Evolutionary conservation across 345 rosid genomes (phyloP).

Genomic region (Pugionium cornutum): DNA sequence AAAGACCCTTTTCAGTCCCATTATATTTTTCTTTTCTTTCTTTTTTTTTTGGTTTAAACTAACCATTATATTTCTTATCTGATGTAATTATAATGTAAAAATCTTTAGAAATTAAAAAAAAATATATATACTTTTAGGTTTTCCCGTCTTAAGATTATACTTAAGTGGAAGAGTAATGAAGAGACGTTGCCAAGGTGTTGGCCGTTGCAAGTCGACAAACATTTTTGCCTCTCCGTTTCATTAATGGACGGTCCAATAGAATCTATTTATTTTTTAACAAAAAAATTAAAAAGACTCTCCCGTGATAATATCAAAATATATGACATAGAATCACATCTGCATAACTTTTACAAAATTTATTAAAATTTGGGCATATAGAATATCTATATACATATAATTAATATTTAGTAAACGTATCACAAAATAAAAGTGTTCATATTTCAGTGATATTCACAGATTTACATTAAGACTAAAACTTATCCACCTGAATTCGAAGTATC

Average conservation of each 20-base stretch:
- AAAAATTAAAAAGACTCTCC: conserved; percentile 11
- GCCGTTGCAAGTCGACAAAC: conserved; percentile 41
- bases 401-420: no score
- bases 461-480: no score
- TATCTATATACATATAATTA: no score
- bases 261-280: conserved; percentile 26
- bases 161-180: conserved; percentile 33
- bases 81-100: conserved; percentile 4
- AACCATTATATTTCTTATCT: conserved; percentile 40
- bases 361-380: conserved; percentile 24
- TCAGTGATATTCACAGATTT: no score
- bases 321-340: conserved; percentile 33
- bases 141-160: conserved; percentile 20
- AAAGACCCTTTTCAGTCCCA: conserved; percentile 37
- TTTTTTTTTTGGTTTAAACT: no score
- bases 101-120: conserved; percentile 4
- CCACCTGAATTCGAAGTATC: no score
- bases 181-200: conserved; percentile 32
- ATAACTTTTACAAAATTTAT: conserved; percentile 4
- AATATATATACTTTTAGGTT: background rate
- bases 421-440: no score
- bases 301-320: conserved; percentile 29
- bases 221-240: conserved; percentile 42
- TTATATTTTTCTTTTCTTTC: no score
- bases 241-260: conserved; percentile 43